Evolutionary conservation across 768 basidiomycete genomes (phyloP).

Genomic region (Mycena epipterygia): DNA sequence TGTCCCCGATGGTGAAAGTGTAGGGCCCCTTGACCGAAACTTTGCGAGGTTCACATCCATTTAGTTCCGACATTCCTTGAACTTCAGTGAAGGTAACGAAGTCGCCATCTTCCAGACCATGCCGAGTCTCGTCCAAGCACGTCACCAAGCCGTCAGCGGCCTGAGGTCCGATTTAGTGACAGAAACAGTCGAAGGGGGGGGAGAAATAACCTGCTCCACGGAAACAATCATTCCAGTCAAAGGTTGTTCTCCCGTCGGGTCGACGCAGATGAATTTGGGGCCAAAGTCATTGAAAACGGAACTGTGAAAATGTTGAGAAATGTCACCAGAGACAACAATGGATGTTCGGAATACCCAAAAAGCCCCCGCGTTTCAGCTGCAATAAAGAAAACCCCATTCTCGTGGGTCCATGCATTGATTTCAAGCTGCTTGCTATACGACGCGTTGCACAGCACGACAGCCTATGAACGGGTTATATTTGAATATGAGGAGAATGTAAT

Average conservation of each 20-base stretch:
- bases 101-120: conserved; percentile 98
- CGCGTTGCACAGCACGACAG: conserved; percentile 88
- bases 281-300: conserved; percentile 98
- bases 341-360: conserved; percentile 77
- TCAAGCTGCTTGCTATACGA: conserved; percentile 88
- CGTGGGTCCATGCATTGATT: conserved; percentile 96
- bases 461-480: conserved; percentile 58
- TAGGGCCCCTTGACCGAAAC: conserved; percentile 96
- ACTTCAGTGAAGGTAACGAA: conserved; percentile 97
- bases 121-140: conserved; percentile 96
- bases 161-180: conserved; percentile 51
- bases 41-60: conserved; percentile 92
- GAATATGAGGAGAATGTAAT: conserved; percentile 1
- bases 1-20: conserved; percentile 97
- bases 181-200: neutral
- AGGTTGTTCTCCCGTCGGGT: conserved; percentile 97
- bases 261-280: conserved; percentile 92
- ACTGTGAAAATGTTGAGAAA: conserved; percentile 54
- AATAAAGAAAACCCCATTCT: conserved; percentile 91
- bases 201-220: conserved; percentile 79
- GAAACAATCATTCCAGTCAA: conserved; percentile 96
- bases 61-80: conserved; percentile 93
- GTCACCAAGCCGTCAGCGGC: conserved; percentile 93
- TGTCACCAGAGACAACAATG: neutral
- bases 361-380: conserved; percentile 92